Evolutionary conservation across 257 asterid genomes (phyloP).

Genomic region (Perilla frutescens): DNA sequence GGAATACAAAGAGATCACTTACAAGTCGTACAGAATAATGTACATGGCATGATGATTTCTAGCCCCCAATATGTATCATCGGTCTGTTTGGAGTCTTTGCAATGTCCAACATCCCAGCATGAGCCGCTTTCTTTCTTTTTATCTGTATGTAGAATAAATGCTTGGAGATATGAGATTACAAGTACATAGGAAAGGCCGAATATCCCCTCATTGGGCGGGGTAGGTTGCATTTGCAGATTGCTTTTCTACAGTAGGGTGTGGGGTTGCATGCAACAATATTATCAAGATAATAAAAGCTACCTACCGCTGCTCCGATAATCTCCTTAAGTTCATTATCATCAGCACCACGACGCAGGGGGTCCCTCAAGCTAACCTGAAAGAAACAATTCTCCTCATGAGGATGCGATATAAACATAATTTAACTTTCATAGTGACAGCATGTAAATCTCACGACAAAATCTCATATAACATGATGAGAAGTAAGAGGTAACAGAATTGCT

Average conservation of each 20-base stretch:
- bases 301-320: constrained; percentile 84
- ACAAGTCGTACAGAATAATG: constrained; percentile 31
- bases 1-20: background rate
- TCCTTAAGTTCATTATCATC: constrained; percentile 77
- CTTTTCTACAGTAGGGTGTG: background rate
- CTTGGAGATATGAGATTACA: constrained; percentile 29
- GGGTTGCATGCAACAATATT: constrained; percentile 3
- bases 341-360: constrained; percentile 80
- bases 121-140: constrained; percentile 93
- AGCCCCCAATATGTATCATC: constrained; percentile 97
- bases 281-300: constrained; percentile 35
- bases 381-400: constrained; percentile 8
- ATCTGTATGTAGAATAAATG: constrained; percentile 52
- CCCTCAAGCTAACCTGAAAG: constrained; percentile 93
- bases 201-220: background rate
- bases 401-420: background rate
- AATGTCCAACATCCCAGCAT: constrained; percentile 94
- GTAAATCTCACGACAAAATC: constrained; percentile 14
- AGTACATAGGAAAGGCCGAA: background rate
- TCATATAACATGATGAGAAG: background rate
- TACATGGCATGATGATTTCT: constrained; percentile 28
- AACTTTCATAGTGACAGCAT: constrained; percentile 7
- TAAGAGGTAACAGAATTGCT: background rate
- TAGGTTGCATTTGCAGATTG: background rate
- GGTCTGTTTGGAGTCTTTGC: constrained; percentile 97